Percentiles rank a stretch among this genome's conserved stretches.
These are phyloP conservation scores for Ligustrum vulgare DNA, from an alignment of 257 asterid genomes.

Conservation along the genomic window DNA sequence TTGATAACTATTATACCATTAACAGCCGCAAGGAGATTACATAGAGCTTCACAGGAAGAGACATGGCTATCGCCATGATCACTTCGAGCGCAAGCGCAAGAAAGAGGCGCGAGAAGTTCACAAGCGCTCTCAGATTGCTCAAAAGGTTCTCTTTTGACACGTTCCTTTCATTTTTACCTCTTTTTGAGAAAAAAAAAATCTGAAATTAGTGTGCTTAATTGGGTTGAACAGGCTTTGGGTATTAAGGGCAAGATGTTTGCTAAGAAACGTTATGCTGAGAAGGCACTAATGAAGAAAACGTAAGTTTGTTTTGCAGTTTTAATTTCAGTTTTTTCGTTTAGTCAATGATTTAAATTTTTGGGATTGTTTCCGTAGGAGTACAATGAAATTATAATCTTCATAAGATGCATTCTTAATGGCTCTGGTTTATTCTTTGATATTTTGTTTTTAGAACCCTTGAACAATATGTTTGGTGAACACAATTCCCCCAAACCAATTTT, in stretches of 20 bases:
- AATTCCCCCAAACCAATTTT: no score
- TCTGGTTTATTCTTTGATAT: neutral
- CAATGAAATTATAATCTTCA: neutral
- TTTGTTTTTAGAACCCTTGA: neutral
- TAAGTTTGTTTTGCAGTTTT: constrained; percentile 29
- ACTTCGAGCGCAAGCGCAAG: constrained; percentile 91
- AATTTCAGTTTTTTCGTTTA: neutral
- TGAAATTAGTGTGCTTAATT: constrained; percentile 7
- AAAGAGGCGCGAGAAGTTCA: constrained; percentile 98
- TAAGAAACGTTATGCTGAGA: constrained; percentile 88
- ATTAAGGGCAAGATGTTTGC: constrained; percentile 88
- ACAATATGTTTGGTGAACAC: neutral
- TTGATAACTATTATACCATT: neutral
- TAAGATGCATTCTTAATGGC: neutral
- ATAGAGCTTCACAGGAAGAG: constrained; percentile 87
- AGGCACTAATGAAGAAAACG: constrained; percentile 95
- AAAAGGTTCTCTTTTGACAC: constrained; percentile 38
- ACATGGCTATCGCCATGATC: constrained; percentile 85
- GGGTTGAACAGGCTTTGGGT: constrained; percentile 69
- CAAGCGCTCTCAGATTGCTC: constrained; percentile 74
- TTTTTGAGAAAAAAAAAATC: neutral
- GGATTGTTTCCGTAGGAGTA: neutral
- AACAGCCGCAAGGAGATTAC: constrained; percentile 98
- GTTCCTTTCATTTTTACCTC: constrained; percentile 2
- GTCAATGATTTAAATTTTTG: neutral